Evolutionary conservation across 192 early-diverging fungal species (phyloP), one percentile per base, ranked within the genome.

Genomic region (Linnemannia exigua): DNA sequence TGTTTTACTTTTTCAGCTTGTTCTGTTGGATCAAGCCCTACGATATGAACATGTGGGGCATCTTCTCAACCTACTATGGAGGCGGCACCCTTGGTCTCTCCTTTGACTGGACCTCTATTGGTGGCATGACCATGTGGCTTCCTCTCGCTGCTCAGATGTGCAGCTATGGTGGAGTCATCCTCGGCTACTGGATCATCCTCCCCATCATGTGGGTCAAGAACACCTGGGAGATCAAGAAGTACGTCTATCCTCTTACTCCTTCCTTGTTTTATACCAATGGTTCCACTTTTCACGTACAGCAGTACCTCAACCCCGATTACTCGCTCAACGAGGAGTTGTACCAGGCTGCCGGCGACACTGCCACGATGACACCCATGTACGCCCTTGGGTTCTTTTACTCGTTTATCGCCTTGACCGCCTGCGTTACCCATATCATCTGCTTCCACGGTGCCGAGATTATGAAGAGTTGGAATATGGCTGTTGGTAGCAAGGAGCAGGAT

Each of bases 21-120:
- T n/a, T 87, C 31, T 89, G 88, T 14, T 63, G 82, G 76, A 68
- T 85, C 46, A 78, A 80, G 66, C 84, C 83, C 5, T 67, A 67
- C 41, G 79, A 76, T 66, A 74, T 54, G 68, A 51, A 77, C 61
- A 80, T 75, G 47, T 83, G 81, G 81, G 81, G 75, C 20, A 28
- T 83, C 4, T 83, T 77, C 70, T 50, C 47, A 74, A 89, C 70
- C 31, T 82, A 54, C 51, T 87, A 38, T 35, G 95, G 95, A 15
- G 83, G 94, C 25, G 95, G 95, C 3, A 87, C 94, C 77, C 81
- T 94, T 28, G 91, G 90, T 71, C 90, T 96, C n/a, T 89, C 93
- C 20, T 79, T 96, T 17, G 95, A 97, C 87, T 97, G 95, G 95
- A 83, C 81, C 37, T 38, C 81, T 14, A 83, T 83, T 31, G 70